phyloP scores from a whole-genome alignment of 108 stramenopile genomes.

The Cyclotella kingstonii region DNA sequence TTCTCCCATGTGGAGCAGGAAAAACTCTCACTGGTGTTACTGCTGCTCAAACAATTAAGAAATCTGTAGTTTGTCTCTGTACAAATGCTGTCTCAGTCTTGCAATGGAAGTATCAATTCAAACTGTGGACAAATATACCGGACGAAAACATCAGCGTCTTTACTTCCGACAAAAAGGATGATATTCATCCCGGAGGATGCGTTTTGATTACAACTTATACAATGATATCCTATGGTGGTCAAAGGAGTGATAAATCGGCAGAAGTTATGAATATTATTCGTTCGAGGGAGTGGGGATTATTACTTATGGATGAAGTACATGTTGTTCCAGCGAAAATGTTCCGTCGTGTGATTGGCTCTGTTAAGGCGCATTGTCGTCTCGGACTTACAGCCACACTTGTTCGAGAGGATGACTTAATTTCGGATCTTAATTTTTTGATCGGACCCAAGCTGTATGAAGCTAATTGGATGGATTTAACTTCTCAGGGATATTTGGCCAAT shows the following conservation, averaged over 20 bases:
- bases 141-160: conserved; percentile 90
- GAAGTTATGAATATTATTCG: conserved; percentile 89
- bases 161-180: conserved; percentile 93
- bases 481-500: conserved; percentile 95
- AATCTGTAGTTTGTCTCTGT: conserved; percentile 89
- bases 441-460: conserved; percentile 99
- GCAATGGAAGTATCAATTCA: conserved; percentile 98
- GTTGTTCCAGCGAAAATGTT: conserved; percentile 96
- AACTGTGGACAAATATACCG: conserved; percentile 87
- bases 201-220: conserved; percentile 97
- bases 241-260: conserved; percentile 82
- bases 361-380: conserved; percentile 97
- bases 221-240: conserved; percentile 92
- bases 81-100: conserved; percentile 95
- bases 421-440: conserved; percentile 96
- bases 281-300: conserved; percentile 96
- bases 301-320: conserved; percentile 98
- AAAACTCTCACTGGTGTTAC: conserved; percentile 98
- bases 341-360: conserved; percentile 84
- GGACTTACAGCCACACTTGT: conserved; percentile 99
- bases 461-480: conserved; percentile 99
- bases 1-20: conserved; percentile 99
- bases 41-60: conserved; percentile 97
- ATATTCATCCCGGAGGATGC: conserved; percentile 84
- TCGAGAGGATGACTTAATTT: conserved; percentile 97